phyloP scores from a whole-genome alignment of 345 rosid species.

The Trapa incisa region DNA sequence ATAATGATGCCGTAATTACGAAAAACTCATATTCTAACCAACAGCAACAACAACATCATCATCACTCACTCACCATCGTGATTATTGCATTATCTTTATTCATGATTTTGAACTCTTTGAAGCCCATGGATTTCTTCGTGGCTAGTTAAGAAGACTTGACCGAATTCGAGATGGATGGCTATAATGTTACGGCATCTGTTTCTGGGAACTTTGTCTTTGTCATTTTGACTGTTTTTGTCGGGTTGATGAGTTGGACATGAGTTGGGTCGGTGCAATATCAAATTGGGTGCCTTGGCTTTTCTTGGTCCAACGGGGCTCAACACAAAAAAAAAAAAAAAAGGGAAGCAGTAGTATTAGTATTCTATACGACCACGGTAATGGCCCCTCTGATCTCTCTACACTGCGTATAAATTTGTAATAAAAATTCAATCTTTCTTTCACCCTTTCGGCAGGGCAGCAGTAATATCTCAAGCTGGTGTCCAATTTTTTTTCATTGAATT shows the following conservation, averaged over 20 bases:
- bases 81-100: neutral
- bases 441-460: no score
- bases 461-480: no score
- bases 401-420: neutral
- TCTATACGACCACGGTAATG: neutral
- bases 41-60: no score
- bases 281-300: neutral
- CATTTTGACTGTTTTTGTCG: neutral
- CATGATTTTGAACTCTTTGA: neutral
- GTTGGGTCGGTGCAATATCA: neutral
- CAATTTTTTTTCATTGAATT: neutral
- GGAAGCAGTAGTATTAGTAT: no score
- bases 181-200: no score
- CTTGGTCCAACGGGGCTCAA: neutral
- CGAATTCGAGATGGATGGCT: neutral
- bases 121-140: neutral
- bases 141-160: neutral
- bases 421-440: neutral
- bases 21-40: neutral
- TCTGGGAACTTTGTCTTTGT: neutral
- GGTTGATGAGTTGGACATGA: neutral
- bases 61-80: neutral
- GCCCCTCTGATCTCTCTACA: neutral
- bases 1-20: neutral
- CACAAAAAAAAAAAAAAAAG: neutral